Evolutionary conservation across 345 rosid species (phyloP), one percentile per base, ranked within the genome.

Genomic region (Zanthoxylum bungeanum): DNA sequence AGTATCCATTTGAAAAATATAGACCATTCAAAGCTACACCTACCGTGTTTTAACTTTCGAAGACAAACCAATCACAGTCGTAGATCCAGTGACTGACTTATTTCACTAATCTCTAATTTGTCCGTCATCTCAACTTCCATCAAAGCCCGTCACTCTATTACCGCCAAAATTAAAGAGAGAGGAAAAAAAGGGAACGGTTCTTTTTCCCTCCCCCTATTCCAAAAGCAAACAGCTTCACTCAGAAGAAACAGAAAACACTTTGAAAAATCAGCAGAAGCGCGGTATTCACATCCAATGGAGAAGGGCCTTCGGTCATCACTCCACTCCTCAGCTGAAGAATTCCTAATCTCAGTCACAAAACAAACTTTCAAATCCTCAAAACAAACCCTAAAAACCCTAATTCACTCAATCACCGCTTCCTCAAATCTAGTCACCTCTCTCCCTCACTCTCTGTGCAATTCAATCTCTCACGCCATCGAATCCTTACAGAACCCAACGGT

Each of bases 281-380:
- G 21, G 12, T 14, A n/a, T n/a, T 50, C 30, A 8, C 6, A 16
- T 24, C 34, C 70, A 65, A 87, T 91, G 97, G 93, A 90, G 87
- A 92, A 89, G 82, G 78, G 86, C 34, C 92, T 89, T 24, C 87
- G 96, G 5, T 83, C 93, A 1, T 80, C 88, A 52, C 92, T 92
- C 59, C 79, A 78, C 50, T 86, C 92, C 65, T 86, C 97, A 2
- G 86, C 96, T 12, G 87, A 86, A 4, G 96, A 90, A 25, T 90
- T 92, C 84, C 77, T 92, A 65, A 76, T 87, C 56, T 52, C 84
- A 52, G 90, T 87, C 74, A 60, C 75, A 7, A 83, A 75, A 25
- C 79, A 75, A 65, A 66, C 68, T 71, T 77, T 87, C 25, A 91
- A 89, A 79, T 78, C 93, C 64, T 75, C 92, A 2, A 94, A 92